phyloP scores from a whole-genome alignment of 306 rosid species.

The Vicia faba region DNA sequence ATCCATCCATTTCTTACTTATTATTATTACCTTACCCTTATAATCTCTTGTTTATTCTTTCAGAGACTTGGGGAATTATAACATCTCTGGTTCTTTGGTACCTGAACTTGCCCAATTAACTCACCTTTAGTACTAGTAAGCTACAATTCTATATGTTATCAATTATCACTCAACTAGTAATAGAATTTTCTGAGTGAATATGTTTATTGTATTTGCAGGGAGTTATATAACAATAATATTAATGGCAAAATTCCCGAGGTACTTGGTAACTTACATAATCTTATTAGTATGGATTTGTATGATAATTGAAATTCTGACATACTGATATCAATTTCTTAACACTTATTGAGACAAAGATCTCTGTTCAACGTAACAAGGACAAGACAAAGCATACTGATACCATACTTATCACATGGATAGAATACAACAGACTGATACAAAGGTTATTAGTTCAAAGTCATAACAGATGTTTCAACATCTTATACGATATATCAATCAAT shows the following conservation, averaged over 20 bases:
- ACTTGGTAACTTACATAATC: slow-evolving; percentile 60
- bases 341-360: too few relatives aligned
- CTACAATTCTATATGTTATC: slow-evolving; percentile 10
- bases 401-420: too few relatives aligned
- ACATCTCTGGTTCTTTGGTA: slow-evolving; percentile 86
- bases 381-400: too few relatives aligned
- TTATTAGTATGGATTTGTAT: slow-evolving; percentile 77
- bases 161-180: neutral
- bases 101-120: slow-evolving; percentile 79
- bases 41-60: slow-evolving; percentile 32
- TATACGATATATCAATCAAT: too few relatives aligned
- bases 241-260: slow-evolving; percentile 65
- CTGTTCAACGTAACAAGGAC: too few relatives aligned
- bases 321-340: too few relatives aligned
- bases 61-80: slow-evolving; percentile 95
- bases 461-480: too few relatives aligned
- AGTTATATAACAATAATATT: slow-evolving; percentile 73
- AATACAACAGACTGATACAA: too few relatives aligned
- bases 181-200: neutral
- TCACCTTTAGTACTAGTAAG: slow-evolving; percentile 81
- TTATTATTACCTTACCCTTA: too few relatives aligned
- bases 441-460: too few relatives aligned
- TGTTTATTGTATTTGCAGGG: slow-evolving; percentile 52
- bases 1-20: neutral
- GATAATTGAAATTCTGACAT: too few relatives aligned